Conservation (phyloP, 1,284 basidiomycete genomes). For the Coniferiporia sulphurascens region DNA sequence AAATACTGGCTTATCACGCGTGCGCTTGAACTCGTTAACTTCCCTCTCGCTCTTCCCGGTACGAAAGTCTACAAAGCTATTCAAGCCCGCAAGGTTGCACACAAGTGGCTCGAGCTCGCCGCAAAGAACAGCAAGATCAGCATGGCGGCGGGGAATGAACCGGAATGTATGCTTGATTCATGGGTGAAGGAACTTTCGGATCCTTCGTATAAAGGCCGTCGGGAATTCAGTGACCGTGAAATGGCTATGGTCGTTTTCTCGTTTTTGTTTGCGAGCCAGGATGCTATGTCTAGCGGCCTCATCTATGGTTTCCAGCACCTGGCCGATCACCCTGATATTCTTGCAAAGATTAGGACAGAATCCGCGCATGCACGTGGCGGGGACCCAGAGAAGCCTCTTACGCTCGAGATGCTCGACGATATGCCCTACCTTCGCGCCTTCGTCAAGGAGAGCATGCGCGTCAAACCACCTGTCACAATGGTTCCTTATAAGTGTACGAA, state of each 20-base stretch:
- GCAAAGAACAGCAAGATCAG: constrained; percentile 78
- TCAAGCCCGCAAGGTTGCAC: constrained; percentile 86
- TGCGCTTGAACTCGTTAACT: constrained; percentile 97
- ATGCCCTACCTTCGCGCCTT: constrained; percentile 93
- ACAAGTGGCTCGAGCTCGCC: constrained; percentile 81
- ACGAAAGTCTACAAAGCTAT: constrained; percentile 96
- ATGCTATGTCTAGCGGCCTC: constrained; percentile 94
- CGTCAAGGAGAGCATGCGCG: constrained; percentile 88
- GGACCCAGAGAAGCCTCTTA: constrained; percentile 77
- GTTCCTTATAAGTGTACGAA: constrained; percentile 91
- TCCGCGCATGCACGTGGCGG: constrained; percentile 81
- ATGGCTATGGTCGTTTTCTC: constrained; percentile 96
- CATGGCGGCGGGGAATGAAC: constrained; percentile 79
- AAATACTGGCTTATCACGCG: constrained; percentile 97
- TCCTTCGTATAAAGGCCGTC: constrained; percentile 69
- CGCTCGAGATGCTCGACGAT: constrained; percentile 85
- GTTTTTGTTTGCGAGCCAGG: constrained; percentile 97
- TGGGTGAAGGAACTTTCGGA: constrained; percentile 82
- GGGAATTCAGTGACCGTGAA: constrained; percentile 90
- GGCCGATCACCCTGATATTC: constrained; percentile 85
- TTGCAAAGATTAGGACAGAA: constrained; percentile 89
- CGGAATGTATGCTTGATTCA: constrained; percentile 88
- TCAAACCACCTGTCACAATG: constrained; percentile 92
- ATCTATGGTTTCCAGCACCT: constrained; percentile 97
- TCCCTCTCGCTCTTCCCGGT: constrained; percentile 92